Conservation (phyloP, 2,329 filamentous ascomycete genomes). For the Gyromitra esculenta region DNA sequence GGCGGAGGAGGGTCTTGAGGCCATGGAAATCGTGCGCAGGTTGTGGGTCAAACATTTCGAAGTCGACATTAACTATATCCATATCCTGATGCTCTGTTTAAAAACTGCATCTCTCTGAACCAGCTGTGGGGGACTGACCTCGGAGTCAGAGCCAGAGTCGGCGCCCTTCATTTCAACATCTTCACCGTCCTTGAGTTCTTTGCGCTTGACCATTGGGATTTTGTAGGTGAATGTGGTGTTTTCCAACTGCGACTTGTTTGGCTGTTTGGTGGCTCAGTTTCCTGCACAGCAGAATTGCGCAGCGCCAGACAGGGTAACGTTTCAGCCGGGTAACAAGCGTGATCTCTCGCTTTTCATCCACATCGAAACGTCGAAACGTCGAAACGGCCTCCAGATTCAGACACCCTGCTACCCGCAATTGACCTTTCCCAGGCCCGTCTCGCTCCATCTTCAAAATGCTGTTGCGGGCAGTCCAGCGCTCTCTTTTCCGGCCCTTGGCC, state of each 20-base stretch:
- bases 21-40: conserved; percentile 92
- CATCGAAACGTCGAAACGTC: neutral
- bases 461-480: conserved; percentile 35
- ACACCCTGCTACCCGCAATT: neutral
- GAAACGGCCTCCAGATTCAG: neutral
- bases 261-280: neutral
- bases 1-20: conserved; percentile 85
- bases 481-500: conserved; percentile 18
- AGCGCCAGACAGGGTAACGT: neutral
- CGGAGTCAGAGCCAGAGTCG: conserved; percentile 44
- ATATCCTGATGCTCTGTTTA: conserved; percentile 71
- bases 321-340: conserved; percentile 6
- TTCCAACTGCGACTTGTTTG: neutral
- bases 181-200: conserved; percentile 64
- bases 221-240: neutral
- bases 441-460: conserved; percentile 28
- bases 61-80: conserved; percentile 92
- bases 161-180: conserved; percentile 58
- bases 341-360: neutral
- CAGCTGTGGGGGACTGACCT: conserved; percentile 16
- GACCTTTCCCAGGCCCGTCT: neutral
- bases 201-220: conserved; percentile 64
- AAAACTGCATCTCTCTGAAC: neutral
- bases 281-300: neutral
- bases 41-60: conserved; percentile 98